Percentiles rank a stretch among this genome's conserved stretches.
These are phyloP conservation scores for Syzygium aqueum DNA, from an alignment of 345 rosid genomes.

Conservation along the genomic window DNA sequence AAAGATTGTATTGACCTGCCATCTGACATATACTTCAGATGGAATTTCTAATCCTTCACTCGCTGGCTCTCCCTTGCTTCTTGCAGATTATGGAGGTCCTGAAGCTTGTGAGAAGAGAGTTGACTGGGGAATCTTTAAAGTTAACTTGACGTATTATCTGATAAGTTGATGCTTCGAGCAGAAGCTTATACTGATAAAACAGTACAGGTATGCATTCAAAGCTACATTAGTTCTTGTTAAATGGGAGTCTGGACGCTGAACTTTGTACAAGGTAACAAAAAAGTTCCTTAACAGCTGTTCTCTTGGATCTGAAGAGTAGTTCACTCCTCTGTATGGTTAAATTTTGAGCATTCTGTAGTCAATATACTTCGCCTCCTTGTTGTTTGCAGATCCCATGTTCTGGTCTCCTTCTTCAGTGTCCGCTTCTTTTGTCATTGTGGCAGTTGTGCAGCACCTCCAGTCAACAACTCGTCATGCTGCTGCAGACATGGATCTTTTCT, in stretches of 20 bases:
- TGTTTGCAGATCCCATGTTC: background rate
- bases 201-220: background rate
- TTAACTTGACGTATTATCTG: background rate
- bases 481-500: background rate
- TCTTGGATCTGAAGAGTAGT: background rate
- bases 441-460: background rate
- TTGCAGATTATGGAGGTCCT: constrained; percentile 75
- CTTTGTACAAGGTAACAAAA: background rate
- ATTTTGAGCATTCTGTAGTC: background rate
- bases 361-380: background rate
- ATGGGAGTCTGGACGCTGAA: background rate
- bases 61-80: background rate
- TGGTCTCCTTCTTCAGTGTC: background rate
- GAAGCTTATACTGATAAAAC: background rate
- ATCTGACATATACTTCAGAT: background rate
- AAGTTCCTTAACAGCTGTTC: background rate
- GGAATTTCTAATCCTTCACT: background rate
- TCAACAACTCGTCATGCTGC: background rate
- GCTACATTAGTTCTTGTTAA: background rate
- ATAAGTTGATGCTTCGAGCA: background rate
- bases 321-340: background rate
- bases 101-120: constrained; percentile 68
- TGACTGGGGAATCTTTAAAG: constrained; percentile 54
- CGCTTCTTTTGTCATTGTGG: background rate
- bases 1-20: background rate